Conservation (phyloP, 345 rosid genomes). For the Theobroma cacao region DNA sequence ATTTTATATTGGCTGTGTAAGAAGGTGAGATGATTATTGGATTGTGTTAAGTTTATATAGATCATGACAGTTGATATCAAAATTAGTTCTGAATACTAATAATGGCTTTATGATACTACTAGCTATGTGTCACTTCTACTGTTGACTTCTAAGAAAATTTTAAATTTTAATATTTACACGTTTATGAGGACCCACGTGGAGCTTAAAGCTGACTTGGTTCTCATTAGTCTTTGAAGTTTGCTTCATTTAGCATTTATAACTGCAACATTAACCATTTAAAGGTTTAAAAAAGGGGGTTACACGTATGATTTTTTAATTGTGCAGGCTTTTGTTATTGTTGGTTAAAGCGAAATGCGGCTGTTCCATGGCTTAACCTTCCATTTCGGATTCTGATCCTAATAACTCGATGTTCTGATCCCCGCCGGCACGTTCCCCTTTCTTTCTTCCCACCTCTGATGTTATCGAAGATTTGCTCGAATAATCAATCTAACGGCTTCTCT, state of each 20-base stretch:
- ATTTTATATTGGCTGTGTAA: too few relatives aligned
- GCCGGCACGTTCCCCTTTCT: not conserved
- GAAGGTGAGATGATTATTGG: too few relatives aligned
- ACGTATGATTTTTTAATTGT: too few relatives aligned
- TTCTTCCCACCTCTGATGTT: not conserved
- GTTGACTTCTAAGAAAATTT: too few relatives aligned
- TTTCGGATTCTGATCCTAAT: conserved; percentile 19
- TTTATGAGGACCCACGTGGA: too few relatives aligned
- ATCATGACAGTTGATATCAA: too few relatives aligned
- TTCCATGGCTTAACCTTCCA: conserved; percentile 27
- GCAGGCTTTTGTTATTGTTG: conserved; percentile 11
- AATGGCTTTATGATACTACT: too few relatives aligned
- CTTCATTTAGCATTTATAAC: not conserved
- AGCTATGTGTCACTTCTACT: too few relatives aligned
- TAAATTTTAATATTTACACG: too few relatives aligned
- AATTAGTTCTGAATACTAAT: too few relatives aligned
- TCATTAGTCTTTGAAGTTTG: not conserved
- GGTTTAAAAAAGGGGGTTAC: not conserved
- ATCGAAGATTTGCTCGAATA: not conserved
- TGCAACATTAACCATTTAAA: too few relatives aligned
- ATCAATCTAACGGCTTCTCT: not conserved
- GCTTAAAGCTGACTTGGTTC: not conserved
- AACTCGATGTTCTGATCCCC: not conserved
- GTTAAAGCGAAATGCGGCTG: conserved; percentile 10
- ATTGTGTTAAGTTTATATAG: too few relatives aligned